Evolutionary conservation across 2,329 filamentous ascomycete genomes (phyloP).

Genomic region (Aspergillus viridinutans): DNA sequence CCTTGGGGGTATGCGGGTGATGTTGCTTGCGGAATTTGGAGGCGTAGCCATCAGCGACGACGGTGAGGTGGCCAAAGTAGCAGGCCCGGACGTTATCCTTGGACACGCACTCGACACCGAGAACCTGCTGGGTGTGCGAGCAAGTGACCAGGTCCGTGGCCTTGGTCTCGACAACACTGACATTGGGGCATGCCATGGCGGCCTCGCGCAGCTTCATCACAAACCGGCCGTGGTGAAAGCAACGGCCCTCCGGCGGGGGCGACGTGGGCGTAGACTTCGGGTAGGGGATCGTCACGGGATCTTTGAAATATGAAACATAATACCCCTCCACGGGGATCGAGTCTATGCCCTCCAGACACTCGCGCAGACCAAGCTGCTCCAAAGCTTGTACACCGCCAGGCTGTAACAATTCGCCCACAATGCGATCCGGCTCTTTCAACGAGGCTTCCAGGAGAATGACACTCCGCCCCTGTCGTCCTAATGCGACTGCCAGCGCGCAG

Average conservation of each 20-base stretch:
- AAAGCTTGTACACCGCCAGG: constrained; percentile 83
- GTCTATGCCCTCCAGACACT: constrained; percentile 87
- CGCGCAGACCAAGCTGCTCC: constrained; percentile 70
- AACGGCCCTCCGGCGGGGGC: constrained; percentile 64
- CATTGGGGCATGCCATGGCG: constrained; percentile 71
- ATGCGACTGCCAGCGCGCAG: constrained; percentile 75
- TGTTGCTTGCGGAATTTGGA: constrained; percentile 86
- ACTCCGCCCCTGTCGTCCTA: constrained; percentile 84
- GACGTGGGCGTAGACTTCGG: constrained; percentile 53
- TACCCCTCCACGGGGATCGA: constrained; percentile 79
- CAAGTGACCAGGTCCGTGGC: constrained; percentile 71
- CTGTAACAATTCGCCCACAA: constrained; percentile 92
- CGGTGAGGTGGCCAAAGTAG: constrained; percentile 85
- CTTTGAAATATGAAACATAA: constrained; percentile 75
- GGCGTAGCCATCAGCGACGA: constrained; percentile 87
- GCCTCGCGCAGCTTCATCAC: constrained; percentile 75
- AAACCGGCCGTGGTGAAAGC: constrained; percentile 94
- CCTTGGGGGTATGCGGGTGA: constrained; percentile 61
- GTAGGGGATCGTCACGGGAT: constrained; percentile 73
- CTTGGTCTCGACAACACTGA: constrained; percentile 87
- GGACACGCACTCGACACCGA: constrained; percentile 76
- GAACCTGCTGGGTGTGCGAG: constrained; percentile 63
- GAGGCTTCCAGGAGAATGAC: constrained; percentile 85
- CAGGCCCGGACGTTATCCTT: constrained; percentile 60
- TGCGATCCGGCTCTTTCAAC: constrained; percentile 88